Evolutionary conservation across 2,329 filamentous ascomycete genomes (phyloP).

Genomic region (Alternaria sp.): DNA sequence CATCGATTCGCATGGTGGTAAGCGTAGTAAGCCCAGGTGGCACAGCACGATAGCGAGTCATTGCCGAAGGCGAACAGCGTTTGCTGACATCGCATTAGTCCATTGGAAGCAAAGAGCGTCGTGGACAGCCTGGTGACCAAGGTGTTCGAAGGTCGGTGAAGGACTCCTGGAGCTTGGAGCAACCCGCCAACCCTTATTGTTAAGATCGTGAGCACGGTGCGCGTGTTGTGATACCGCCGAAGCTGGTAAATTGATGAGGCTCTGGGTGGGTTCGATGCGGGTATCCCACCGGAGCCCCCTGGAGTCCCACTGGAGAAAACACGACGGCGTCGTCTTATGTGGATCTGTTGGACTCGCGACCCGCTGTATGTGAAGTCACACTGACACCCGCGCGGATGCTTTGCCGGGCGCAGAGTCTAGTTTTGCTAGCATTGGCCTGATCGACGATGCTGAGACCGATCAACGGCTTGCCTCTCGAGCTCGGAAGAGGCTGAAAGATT

Average conservation of each 20-base stretch:
- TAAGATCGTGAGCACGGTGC: background rate
- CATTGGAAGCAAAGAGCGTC: background rate
- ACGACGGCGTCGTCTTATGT: conserved; percentile 12
- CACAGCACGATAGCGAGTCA: conserved; percentile 8
- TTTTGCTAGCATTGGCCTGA: conserved; percentile 13
- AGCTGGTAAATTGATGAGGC: conserved; percentile 8
- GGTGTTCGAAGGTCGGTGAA: background rate
- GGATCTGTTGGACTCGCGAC: conserved; percentile 24
- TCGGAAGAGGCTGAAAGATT: conserved; percentile 32
- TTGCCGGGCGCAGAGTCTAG: conserved; percentile 12
- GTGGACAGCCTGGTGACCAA: background rate
- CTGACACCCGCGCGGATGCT: conserved; percentile 28
- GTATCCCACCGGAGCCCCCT: conserved; percentile 11
- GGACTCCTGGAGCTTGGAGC: background rate
- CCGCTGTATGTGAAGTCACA: conserved; percentile 35
- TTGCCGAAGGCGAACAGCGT: background rate
- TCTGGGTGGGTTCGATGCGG: conserved; percentile 15
- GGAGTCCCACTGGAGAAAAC: conserved; percentile 13
- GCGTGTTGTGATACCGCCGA: conserved; percentile 1
- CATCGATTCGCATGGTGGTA: conserved; percentile 3
- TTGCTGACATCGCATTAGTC: background rate
- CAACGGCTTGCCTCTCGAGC: conserved; percentile 23
- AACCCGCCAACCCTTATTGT: background rate
- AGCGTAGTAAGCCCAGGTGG: background rate
- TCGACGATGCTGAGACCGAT: conserved; percentile 20